phyloP scores from a whole-genome alignment of 1,139 yeast genomes.

The Yarrowia galli region DNA sequence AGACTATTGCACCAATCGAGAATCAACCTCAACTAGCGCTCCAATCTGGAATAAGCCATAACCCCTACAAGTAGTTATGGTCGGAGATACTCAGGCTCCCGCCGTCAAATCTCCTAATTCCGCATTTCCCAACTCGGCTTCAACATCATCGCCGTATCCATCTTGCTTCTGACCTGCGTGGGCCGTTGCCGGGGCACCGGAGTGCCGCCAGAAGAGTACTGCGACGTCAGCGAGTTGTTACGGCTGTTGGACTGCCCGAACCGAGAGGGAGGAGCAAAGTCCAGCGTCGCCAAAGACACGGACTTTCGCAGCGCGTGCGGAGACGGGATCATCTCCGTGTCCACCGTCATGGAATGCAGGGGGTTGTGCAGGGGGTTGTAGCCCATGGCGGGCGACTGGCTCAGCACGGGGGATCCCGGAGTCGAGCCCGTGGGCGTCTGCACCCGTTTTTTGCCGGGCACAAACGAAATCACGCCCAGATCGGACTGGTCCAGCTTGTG shows the following conservation, averaged over 20 bases:
- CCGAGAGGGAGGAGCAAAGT: conserved; percentile 50
- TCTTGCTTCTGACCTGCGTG: background rate
- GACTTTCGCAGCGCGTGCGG: conserved; percentile 49
- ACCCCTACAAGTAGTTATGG: no score
- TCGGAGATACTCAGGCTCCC: no score
- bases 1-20: background rate
- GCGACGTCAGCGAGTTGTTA: conserved; percentile 40
- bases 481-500: conserved; percentile 48
- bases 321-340: conserved; percentile 45
- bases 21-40: background rate
- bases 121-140: conserved; percentile 43
- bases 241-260: conserved; percentile 43
- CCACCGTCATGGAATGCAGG: conserved; percentile 41
- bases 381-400: conserved; percentile 41
- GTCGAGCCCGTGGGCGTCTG: conserved; percentile 40
- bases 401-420: conserved; percentile 39
- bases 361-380: conserved; percentile 44
- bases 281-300: conserved; percentile 47
- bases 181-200: conserved; percentile 20
- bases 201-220: conserved; percentile 14
- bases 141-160: conserved; percentile 43
- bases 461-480: conserved; percentile 45
- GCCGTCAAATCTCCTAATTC: background rate
- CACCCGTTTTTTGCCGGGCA: conserved; percentile 21
- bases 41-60: no score